Base-by-base conservation (phyloP, 257 asterid genomes). In the Agastache rugosa region DNA sequence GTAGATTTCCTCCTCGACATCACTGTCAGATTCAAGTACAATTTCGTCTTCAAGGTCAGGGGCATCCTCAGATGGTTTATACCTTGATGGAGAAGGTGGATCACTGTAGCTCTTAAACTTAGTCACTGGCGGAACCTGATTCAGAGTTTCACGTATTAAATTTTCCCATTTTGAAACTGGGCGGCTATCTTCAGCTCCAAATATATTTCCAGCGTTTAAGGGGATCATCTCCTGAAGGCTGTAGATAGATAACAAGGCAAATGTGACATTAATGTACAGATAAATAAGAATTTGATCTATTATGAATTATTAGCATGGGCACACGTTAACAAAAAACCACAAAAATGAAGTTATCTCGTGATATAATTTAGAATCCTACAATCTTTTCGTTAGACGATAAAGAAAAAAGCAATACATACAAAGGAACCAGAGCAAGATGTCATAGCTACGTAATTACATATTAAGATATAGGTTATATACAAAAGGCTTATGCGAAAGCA, bases 221-320 rank as follows among this genome's bases (percentile, higher is more conserved):
- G 98, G 98, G 77, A 93, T 89, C 67, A 93, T 83, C 88, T 93
- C 98, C 92, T 93, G 98, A 79, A 93, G 82, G 69, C 98, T 93
- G 83, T 39, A 76, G 67, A 75, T 56, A 78, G 6, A 78, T 67
- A 72, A 78, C 41, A 76, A 19, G 27, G 73, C 64, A 63, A 56
- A 37, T 1, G 44, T 44, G 54, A 42, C 8, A 51, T 51, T 60
- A 37, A 35, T 39, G 60, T 56, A 7, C 22, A 56, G 63, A 15
- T 27, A 55, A 63, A 53, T 11, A 15, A 25, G 11, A 2, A 47
- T 63, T 62, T 42, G 53, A 54, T 64, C 35, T 69, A 53, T 31
- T 29, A 45, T 72, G 55, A 64, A 34, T 62, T 44, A 45, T 68
- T 35, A 74, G 55, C 69, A 23, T 22, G 17, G 35, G 56, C 27